Evolutionary conservation across 139 green algal species (phyloP).

Genomic region (Mesostigma viride): DNA sequence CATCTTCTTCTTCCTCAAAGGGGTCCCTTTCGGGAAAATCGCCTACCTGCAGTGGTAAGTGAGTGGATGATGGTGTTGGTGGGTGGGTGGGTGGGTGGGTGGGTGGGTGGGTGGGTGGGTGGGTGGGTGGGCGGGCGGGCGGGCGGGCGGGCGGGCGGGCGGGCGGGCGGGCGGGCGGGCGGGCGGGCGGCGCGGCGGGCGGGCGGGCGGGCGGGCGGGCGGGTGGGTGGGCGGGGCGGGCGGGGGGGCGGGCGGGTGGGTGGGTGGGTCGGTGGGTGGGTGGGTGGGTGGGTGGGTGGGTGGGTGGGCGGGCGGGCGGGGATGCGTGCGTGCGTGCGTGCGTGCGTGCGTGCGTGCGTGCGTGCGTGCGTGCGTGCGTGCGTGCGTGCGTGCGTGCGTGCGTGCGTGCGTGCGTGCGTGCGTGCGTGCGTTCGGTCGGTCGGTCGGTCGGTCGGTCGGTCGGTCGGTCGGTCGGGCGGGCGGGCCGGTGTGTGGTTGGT

Average conservation of each 20-base stretch:
- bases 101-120: not conserved
- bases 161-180: not conserved
- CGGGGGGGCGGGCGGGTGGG: no score
- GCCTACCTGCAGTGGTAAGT: constrained; percentile 23
- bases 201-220: not conserved
- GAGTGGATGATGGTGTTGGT: no score
- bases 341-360: constrained; percentile 3
- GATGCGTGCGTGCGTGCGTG: not conserved
- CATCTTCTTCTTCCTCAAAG: constrained; percentile 29
- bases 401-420: not conserved
- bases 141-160: not conserved
- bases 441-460: not conserved
- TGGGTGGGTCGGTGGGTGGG: not conserved
- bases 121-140: not conserved
- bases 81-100: not conserved
- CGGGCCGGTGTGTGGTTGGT: no score
- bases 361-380: constrained; percentile 3
- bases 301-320: no score
- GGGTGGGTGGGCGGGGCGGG: no score
- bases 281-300: not conserved
- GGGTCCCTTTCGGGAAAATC: constrained; percentile 26
- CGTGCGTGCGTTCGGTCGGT: not conserved
- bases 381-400: not conserved
- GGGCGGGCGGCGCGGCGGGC: not conserved
- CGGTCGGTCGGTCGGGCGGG: no score